phyloP scores from a whole-genome alignment of 495 filamentous ascomycete species.

The Penicillium odoratum region DNA sequence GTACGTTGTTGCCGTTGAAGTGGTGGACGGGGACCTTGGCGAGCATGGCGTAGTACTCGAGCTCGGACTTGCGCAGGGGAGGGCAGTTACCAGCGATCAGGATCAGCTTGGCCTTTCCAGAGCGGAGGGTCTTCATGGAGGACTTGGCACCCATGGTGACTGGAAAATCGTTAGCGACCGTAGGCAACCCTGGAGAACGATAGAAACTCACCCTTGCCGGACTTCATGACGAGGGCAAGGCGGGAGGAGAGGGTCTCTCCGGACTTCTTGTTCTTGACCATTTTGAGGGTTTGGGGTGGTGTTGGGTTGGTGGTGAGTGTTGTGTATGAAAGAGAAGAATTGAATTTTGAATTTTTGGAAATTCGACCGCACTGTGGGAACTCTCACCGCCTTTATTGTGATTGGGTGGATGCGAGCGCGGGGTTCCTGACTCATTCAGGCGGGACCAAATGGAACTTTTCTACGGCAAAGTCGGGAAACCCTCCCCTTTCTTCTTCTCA shows the following conservation, averaged over 20 bases:
- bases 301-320: conserved; percentile 4
- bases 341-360: not conserved
- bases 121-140: conserved; percentile 90
- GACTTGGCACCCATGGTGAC: conserved; percentile 92
- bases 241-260: conserved; percentile 89
- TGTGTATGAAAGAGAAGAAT: conserved; percentile 1
- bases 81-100: conserved; percentile 92
- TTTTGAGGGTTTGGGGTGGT: conserved; percentile 22
- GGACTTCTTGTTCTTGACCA: conserved; percentile 89
- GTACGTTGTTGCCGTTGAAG: conserved; percentile 98
- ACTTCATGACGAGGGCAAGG: conserved; percentile 96
- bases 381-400: conserved; percentile 10
- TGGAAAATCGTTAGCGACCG: conserved; percentile 14
- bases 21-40: conserved; percentile 95
- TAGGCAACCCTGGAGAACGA: conserved; percentile 1
- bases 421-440: conserved; percentile 21
- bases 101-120: conserved; percentile 63
- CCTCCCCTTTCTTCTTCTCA: conserved; percentile 6
- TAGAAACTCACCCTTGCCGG: conserved; percentile 62
- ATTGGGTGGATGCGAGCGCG: conserved; percentile 9
- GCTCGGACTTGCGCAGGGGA: conserved; percentile 91
- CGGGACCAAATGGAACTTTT: conserved; percentile 11
- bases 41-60: conserved; percentile 92
- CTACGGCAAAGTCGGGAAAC: not conserved
- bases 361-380: not conserved